Percentiles rank a stretch among this genome's conserved stretches.
phyloP scores from a whole-genome alignment of 345 rosid species.

The Populus nigra region DNA sequence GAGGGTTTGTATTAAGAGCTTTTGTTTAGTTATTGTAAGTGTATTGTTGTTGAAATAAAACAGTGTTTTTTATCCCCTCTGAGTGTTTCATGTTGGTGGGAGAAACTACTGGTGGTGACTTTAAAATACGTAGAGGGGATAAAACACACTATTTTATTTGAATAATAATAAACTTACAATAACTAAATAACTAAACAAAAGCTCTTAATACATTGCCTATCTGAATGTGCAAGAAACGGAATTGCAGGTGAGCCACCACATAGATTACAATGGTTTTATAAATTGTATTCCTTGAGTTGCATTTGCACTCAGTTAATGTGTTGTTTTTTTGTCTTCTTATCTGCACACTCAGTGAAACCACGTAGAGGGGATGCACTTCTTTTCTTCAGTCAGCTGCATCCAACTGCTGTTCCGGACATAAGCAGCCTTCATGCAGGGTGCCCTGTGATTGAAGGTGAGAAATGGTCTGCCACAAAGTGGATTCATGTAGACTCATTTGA shows the following conservation, averaged over 20 bases:
- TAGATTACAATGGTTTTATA: not conserved
- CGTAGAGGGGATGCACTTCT: slow-evolving; percentile 69
- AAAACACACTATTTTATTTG: too few relatives aligned
- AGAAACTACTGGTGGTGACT: too few relatives aligned
- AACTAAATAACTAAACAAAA: too few relatives aligned
- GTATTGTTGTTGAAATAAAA: too few relatives aligned
- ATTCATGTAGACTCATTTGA: slow-evolving; percentile 88
- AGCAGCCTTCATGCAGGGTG: slow-evolving; percentile 85
- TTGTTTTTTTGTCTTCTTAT: slow-evolving; percentile 2
- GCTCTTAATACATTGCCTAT: too few relatives aligned
- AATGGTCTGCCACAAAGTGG: slow-evolving; percentile 98
- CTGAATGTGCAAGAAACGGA: slow-evolving; percentile 93
- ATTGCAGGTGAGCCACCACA: slow-evolving; percentile 57
- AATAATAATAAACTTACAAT: too few relatives aligned
- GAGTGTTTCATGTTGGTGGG: too few relatives aligned
- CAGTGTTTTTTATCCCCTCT: too few relatives aligned
- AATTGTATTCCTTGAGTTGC: not conserved
- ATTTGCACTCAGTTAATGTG: not conserved
- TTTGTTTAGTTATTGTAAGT: too few relatives aligned
- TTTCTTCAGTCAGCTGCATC: too few relatives aligned
- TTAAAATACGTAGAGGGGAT: too few relatives aligned
- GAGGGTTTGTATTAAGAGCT: too few relatives aligned
- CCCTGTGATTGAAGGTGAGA: slow-evolving; percentile 93
- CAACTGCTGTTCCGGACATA: slow-evolving; percentile 72
- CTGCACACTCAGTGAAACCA: slow-evolving; percentile 61